Evolutionary conservation across 176 grass and related monocot species (phyloP).

Genomic region (Eleusine indica): DNA sequence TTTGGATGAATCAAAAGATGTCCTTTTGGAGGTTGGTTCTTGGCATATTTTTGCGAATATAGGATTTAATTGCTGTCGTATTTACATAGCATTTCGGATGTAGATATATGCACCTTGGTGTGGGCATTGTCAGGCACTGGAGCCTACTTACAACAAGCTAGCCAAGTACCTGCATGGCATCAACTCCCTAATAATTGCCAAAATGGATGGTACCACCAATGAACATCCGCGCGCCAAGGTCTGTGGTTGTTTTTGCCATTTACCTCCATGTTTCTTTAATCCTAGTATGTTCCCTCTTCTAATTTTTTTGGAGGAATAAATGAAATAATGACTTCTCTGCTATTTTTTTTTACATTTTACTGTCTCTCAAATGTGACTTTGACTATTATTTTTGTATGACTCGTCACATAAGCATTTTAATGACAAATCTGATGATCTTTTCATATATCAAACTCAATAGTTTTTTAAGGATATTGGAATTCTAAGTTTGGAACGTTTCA

Average conservation of each 20-base stretch:
- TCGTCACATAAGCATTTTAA: not conserved
- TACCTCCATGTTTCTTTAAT: conserved; percentile 13
- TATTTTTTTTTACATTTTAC: not conserved
- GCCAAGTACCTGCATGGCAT: conserved; percentile 72
- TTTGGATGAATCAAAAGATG: conserved; percentile 96
- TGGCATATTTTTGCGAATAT: conserved; percentile 18
- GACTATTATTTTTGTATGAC: not conserved
- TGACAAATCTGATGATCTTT: not conserved
- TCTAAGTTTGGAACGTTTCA: not conserved
- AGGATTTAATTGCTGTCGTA: not conserved
- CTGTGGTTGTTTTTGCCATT: conserved; percentile 32
- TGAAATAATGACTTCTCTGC: not conserved
- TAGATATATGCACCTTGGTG: conserved; percentile 98
- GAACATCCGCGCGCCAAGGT: conserved; percentile 91
- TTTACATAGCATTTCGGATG: not conserved
- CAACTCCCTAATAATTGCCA: conserved; percentile 85
- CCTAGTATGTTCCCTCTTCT: not conserved
- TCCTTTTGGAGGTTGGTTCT: conserved; percentile 78
- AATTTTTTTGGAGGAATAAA: not conserved
- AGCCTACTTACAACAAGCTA: conserved; percentile 88
- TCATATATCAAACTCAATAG: not conserved
- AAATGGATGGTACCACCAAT: conserved; percentile 95
- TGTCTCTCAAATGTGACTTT: not conserved
- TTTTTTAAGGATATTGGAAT: not conserved
- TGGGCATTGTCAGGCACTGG: conserved; percentile 89